phyloP scores from a whole-genome alignment of 2,329 filamentous ascomycete genomes.

The Neocatenulostroma microsporum region DNA sequence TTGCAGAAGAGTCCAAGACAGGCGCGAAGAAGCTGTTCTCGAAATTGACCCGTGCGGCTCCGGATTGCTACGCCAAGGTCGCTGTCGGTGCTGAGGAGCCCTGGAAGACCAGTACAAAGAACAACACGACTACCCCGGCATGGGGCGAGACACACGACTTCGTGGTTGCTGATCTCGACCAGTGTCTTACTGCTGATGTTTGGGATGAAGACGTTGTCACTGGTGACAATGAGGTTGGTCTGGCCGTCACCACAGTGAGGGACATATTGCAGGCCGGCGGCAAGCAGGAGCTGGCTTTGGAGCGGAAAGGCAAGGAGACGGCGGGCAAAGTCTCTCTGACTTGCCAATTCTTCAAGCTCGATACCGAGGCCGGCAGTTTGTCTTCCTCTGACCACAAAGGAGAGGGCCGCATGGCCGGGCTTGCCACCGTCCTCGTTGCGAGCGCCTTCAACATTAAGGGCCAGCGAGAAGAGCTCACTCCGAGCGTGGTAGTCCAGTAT shows the following conservation, averaged over 20 bases:
- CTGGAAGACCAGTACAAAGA: constrained; percentile 39
- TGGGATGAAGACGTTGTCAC: constrained; percentile 40
- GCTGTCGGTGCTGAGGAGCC: constrained; percentile 37
- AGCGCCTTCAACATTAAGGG: constrained; percentile 38
- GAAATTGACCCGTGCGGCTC: constrained; percentile 40
- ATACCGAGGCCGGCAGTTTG: constrained; percentile 30
- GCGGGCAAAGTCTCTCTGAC: constrained; percentile 31
- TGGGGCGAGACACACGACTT: constrained; percentile 47
- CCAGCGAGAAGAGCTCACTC: constrained; percentile 37
- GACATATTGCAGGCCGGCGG: constrained; percentile 38
- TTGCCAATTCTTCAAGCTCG: constrained; percentile 38
- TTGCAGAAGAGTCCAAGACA: constrained; percentile 34
- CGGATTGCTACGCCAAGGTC: constrained; percentile 43
- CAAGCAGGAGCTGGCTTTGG: constrained; percentile 34
- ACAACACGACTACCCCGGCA: constrained; percentile 36
- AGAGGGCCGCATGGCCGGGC: constrained; percentile 32
- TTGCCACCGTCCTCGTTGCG: constrained; percentile 39
- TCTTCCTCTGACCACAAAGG: constrained; percentile 21
- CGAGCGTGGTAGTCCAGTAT: constrained; percentile 41
- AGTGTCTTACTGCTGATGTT: constrained; percentile 36
- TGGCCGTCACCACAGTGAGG: constrained; percentile 35
- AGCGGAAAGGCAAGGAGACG: constrained; percentile 33
- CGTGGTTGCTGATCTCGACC: constrained; percentile 40
- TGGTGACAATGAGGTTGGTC: constrained; percentile 40
- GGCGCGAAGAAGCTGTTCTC: constrained; percentile 34